Percentiles rank a stretch among this genome's conserved stretches.
Conservation (phyloP, 2,329 filamentous ascomycete genomes). For the Apiospora marii region DNA sequence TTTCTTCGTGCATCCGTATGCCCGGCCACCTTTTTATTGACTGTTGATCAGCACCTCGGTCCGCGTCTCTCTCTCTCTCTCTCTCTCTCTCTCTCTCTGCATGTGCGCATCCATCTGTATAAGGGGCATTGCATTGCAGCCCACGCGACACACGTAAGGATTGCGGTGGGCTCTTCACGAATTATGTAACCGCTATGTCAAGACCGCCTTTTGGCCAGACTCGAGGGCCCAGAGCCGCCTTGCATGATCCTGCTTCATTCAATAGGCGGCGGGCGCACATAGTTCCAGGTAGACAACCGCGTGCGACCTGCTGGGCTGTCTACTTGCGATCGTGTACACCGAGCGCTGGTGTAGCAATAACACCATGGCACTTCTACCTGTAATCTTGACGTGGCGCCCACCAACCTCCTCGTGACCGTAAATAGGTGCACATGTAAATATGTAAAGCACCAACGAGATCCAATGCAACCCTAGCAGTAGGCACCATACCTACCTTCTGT, state of each 20-base stretch:
- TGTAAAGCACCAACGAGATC: not conserved
- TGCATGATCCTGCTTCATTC: not conserved
- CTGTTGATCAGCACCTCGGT: not conserved
- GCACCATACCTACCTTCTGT: not conserved
- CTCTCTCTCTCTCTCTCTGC: not conserved
- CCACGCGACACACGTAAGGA: constrained; percentile 13
- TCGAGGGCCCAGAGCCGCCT: not conserved
- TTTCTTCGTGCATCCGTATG: not conserved
- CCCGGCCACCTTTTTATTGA: not conserved
- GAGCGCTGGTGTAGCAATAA: constrained; percentile 11
- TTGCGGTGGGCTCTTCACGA: not conserved
- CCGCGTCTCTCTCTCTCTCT: not conserved
- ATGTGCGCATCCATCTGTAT: not conserved
- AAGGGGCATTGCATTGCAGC: not conserved
- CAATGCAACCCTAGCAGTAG: constrained; percentile 6
- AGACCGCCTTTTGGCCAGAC: constrained; percentile 8
- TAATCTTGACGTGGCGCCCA: constrained; percentile 18
- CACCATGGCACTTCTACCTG: not conserved
- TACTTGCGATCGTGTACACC: constrained; percentile 14
- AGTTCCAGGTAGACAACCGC: constrained; percentile 9
- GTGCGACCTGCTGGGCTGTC: not conserved
- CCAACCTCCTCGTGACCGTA: constrained; percentile 7
- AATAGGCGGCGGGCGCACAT: not conserved
- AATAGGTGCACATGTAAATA: not conserved
- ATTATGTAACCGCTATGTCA: constrained; percentile 16